Base-by-base conservation (phyloP, 2,329 filamentous ascomycete genomes). In the Cladosporium phlei region DNA sequence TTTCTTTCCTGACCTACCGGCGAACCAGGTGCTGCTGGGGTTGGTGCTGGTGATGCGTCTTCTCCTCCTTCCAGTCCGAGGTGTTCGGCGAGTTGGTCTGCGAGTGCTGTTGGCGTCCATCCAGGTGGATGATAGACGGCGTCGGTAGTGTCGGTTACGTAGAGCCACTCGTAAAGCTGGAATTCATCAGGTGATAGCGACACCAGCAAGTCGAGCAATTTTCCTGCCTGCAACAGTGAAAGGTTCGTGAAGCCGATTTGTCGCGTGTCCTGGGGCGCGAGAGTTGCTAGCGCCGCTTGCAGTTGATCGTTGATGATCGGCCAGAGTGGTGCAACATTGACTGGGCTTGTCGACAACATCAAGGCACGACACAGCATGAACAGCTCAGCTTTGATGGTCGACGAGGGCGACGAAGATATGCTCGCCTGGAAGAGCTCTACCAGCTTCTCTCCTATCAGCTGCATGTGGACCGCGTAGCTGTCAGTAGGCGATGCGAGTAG, bases 111-210 rank as follows among this genome's bases (percentile, higher is more conserved):
- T 1, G 88, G 78, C 50, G 82, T 77, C 69, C 83, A 84, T 42
- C 74, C 71, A 11, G 80, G 69, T 0, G 88, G 83, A 10, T 86
- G 82, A 67, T 98, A 95, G 25, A 98, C 86, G 1, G 93, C 90
- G 59, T 98, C 93, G 54, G 96, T 90, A 11, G 91, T 97, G 66
- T 98, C 93, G 2, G 89, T 95, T 46, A 98, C 83, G 66, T 95
- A 98, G 3, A 97, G 79, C 93, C 93, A 98, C 71, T 96, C 88
- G 59, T 95, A 85, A n/a, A 97, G 78, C 66, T 97, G 93, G 68
- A 97, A 98, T 64, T 98, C 93, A 56, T 98, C 93, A 0, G 90
- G 91, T 4, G 86, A 85, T 6, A 90, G 75, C 33, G 88, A 83
- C 11, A 97, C 78, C n/a, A 98, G 74, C 16, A 89, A 74, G 60